Base-by-base conservation (phyloP, 768 basidiomycete species). In the Tulasnella sp. region DNA sequence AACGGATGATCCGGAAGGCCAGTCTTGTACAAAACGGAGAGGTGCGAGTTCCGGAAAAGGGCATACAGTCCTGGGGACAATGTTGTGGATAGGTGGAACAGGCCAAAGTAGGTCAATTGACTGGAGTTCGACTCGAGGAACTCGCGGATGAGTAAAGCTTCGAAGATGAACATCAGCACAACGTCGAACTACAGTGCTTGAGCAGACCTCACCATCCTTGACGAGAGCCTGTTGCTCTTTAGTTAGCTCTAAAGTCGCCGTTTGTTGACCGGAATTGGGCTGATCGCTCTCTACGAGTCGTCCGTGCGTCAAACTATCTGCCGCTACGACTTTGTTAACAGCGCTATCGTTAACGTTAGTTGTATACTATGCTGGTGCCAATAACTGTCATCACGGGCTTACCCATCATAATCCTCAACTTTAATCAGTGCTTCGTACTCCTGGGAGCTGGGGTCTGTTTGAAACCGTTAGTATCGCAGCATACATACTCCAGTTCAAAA, bases 11-110 rank as follows among this genome's bases (percentile, higher is more conserved):
- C 62, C 75, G 32, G 74, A 71, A 40, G 12, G 67, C 83, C 78
- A 73, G 82, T 80, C 73, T 90, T 92, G 82, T 94, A 91, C 1
- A 97, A 82, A 9, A 96, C 94, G 0, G 90, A 89, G 16, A 97
- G 87, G 78, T 96, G 95, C 0, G 92, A 94, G 79, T 88, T 93
- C 68, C 95, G 88, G 83, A 95, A 96, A 74, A 95, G 86, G 0
- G 94, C 94, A n/a, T 90, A 89, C 70, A 95, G 86, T 2, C 86
- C 84, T 0, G 83, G 82, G 16, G 79, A 70, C 37, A 86, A 77
- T 3, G 79, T 76, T 7, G 83, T 78, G 0, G 90, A 89, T 65
- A 95, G 87, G 40, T 88, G 85, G 79, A 95, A 94, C 39, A 95
- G 84, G 0, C 94, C 94, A 69, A 92, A 85, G 77, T 95, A 95